A percentile compares a stretch with the other conserved stretches of the same genome.
Evolutionary conservation across 371 early-diverging fungal genomes (phyloP).

Genomic region (Basidiobolus meristosporus): DNA sequence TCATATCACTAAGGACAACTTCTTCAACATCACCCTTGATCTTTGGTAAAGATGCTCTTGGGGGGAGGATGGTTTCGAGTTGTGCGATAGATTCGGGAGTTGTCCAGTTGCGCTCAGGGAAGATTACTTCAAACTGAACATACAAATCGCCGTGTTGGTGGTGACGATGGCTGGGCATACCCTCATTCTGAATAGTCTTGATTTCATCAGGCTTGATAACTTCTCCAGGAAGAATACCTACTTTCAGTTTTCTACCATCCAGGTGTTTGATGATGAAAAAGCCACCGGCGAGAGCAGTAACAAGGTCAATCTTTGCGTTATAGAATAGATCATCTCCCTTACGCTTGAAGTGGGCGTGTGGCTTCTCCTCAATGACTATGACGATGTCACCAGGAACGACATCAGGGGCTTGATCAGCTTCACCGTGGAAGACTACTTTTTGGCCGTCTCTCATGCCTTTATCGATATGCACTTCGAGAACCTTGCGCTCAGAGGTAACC

Average conservation of each 20-base stretch:
- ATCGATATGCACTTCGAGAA: conserved; percentile 73
- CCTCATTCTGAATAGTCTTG: conserved; percentile 74
- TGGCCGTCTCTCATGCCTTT: conserved; percentile 94
- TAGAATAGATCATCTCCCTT: conserved; percentile 69
- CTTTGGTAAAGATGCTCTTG: conserved; percentile 16
- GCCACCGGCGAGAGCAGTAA: conserved; percentile 88
- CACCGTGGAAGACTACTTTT: conserved; percentile 74
- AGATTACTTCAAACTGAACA: conserved; percentile 79
- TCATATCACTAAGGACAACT: conserved; percentile 55
- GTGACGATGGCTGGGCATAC: conserved; percentile 88
- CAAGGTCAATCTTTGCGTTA: conserved; percentile 71
- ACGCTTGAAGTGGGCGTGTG: conserved; percentile 72
- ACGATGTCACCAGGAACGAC: conserved; percentile 67
- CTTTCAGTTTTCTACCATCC: conserved; percentile 76
- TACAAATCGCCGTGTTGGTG: conserved; percentile 82
- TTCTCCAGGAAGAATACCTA: conserved; percentile 73
- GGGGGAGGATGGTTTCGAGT: conserved; percentile 44
- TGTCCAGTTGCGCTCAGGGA: conserved; percentile 73
- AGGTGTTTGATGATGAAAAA: conserved; percentile 71
- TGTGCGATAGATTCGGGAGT: conserved; percentile 9
- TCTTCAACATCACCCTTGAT: conserved; percentile 45
- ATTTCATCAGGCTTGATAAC: conserved; percentile 75
- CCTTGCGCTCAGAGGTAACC: conserved; percentile 46
- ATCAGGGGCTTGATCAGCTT: conserved; percentile 75
- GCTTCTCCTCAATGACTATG: conserved; percentile 80